Percentiles rank a stretch among this genome's conserved stretches.
These are phyloP conservation scores for Stromatinia cepivora DNA, from an alignment of 2,329 filamentous ascomycete species.

Conservation along the genomic window DNA sequence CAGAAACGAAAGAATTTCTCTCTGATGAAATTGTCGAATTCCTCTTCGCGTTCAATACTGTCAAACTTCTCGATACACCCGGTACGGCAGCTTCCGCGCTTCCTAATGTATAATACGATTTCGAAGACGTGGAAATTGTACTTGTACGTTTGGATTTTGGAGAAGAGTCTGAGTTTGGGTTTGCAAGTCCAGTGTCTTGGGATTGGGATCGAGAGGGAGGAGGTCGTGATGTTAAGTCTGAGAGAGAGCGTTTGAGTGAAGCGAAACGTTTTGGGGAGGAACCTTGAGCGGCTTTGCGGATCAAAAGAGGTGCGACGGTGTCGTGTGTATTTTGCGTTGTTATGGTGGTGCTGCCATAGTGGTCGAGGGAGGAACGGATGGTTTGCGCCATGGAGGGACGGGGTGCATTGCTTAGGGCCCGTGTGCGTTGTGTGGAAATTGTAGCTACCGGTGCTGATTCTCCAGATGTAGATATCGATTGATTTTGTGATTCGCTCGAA, in stretches of 20 bases:
- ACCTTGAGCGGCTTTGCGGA: no score
- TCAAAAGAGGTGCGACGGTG: neutral
- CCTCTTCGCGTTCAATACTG: neutral
- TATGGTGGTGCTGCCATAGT: neutral
- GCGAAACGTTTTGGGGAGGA: neutral
- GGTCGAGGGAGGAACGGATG: neutral
- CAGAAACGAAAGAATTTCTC: neutral
- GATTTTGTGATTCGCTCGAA: neutral
- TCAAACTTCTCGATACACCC: neutral
- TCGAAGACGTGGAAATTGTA: neutral
- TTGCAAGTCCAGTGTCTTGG: neutral
- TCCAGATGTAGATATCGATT: neutral
- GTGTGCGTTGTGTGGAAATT: neutral
- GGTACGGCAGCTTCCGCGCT: neutral
- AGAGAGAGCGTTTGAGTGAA: constrained; percentile 11
- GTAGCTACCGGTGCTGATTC: neutral
- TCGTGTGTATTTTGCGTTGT: neutral
- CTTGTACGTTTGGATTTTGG: neutral
- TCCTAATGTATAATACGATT: constrained; percentile 12
- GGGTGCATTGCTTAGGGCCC: neutral
- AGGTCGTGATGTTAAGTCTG: constrained; percentile 6
- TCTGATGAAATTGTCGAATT: neutral
- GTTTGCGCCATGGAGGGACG: neutral
- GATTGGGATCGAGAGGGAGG: neutral
- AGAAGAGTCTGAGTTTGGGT: neutral